Conservation (phyloP, 1,139 yeast genomes). For the Debaryomyces udenii region DNA sequence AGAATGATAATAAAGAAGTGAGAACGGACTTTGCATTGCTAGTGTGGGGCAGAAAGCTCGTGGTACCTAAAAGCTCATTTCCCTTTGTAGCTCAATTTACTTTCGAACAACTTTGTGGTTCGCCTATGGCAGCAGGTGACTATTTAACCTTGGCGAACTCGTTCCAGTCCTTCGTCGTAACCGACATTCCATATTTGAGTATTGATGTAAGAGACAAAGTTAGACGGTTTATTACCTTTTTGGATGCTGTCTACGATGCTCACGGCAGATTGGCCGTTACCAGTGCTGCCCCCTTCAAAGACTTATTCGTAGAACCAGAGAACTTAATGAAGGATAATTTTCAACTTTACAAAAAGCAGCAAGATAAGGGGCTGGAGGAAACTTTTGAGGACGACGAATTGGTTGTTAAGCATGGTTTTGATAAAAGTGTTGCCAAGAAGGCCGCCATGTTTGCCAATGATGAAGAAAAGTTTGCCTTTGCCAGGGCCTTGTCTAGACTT, state of each 20-base stretch:
- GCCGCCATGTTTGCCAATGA: constrained; percentile 83
- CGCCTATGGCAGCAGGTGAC: constrained; percentile 93
- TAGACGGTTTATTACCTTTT: constrained; percentile 86
- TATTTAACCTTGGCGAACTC: constrained; percentile 80
- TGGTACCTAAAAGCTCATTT: constrained; percentile 75
- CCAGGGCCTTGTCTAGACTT: constrained; percentile 86
- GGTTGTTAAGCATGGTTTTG: constrained; percentile 73
- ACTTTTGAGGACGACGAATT: constrained; percentile 60
- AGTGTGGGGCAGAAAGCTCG: constrained; percentile 88
- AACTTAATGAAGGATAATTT: constrained; percentile 58
- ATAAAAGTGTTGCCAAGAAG: constrained; percentile 71
- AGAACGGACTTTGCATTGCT: constrained; percentile 42
- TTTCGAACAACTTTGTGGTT: constrained; percentile 82
- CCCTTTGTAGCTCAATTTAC: constrained; percentile 88
- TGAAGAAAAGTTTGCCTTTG: constrained; percentile 96
- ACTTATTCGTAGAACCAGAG: constrained; percentile 84
- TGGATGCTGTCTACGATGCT: constrained; percentile 93
- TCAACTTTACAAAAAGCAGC: constrained; percentile 46
- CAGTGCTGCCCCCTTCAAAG: constrained; percentile 80
- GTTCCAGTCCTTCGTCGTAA: constrained; percentile 76
- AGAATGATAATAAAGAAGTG: constrained; percentile 40
- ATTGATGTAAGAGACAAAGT: constrained; percentile 79
- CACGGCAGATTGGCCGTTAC: constrained; percentile 88
- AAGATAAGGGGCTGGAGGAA: constrained; percentile 40
- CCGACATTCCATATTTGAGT: constrained; percentile 88